Percentiles rank a stretch among this genome's conserved stretches.
These are phyloP conservation scores for Ceratobasidium sp. DNA, from an alignment of 1,284 basidiomycete species.

Conservation along the genomic window DNA sequence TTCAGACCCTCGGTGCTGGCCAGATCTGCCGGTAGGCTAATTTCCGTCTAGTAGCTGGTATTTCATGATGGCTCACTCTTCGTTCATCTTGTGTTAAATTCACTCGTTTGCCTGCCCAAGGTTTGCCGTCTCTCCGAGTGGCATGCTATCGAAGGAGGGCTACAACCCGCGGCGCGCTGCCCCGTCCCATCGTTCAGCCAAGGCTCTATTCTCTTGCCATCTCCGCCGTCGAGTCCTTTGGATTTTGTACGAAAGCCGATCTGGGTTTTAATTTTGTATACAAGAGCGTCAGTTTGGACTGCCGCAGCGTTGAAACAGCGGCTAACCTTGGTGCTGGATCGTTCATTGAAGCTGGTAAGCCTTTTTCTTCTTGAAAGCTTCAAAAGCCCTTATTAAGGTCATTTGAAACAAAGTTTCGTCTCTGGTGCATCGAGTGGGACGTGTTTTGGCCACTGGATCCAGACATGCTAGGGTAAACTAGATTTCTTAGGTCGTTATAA, in stretches of 20 bases:
- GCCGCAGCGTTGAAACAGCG: background rate
- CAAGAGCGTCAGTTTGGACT: background rate
- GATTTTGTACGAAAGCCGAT: background rate
- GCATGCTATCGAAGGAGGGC: background rate
- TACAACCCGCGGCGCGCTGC: background rate
- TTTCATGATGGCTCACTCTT: background rate
- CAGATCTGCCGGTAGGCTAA: background rate
- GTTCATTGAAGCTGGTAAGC: background rate
- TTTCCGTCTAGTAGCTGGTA: background rate
- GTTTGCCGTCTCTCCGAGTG: background rate
- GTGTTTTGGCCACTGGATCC: background rate
- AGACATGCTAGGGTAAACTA: background rate
- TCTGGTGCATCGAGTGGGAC: conserved; percentile 3
- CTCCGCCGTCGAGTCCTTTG: background rate
- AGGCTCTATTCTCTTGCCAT: background rate
- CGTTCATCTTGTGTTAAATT: too few species aligned
- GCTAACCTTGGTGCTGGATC: background rate
- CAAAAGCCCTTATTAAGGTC: too few species aligned
- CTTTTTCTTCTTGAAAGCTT: background rate
- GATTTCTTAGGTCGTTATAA: background rate
- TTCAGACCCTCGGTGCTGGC: background rate
- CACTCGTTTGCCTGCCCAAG: background rate
- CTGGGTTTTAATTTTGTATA: background rate
- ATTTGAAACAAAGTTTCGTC: background rate
- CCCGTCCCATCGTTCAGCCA: background rate